These are phyloP conservation scores for Leishmania lainsoni DNA, from an alignment of 208 protist species.

Conservation along the genomic window DNA sequence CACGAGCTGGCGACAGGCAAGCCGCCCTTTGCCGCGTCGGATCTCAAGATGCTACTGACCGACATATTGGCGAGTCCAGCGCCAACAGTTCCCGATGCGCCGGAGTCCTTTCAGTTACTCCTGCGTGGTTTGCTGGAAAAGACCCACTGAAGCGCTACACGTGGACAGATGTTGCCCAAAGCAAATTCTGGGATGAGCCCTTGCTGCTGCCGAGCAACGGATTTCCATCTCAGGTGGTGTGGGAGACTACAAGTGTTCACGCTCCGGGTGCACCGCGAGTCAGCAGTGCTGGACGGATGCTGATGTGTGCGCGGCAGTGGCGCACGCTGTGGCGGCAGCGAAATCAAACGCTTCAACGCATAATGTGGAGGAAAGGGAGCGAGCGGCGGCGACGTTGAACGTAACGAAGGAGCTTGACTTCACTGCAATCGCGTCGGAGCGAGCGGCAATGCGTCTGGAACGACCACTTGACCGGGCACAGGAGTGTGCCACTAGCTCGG, in stretches of 20 bases:
- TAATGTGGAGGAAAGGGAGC: slow-evolving; percentile 43
- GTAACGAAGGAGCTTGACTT: slow-evolving; percentile 77
- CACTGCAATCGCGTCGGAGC: slow-evolving; percentile 31
- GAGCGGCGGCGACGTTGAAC: slow-evolving; percentile 30
- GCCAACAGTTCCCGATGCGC: slow-evolving; percentile 37
- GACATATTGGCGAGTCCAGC: slow-evolving; percentile 75
- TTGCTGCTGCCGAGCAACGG: slow-evolving; percentile 27
- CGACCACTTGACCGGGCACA: neutral
- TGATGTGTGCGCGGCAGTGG: slow-evolving; percentile 36
- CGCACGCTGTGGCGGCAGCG: slow-evolving; percentile 35
- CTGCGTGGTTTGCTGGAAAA: slow-evolving; percentile 78
- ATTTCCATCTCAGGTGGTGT: slow-evolving; percentile 65
- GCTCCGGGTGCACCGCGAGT: slow-evolving; percentile 2
- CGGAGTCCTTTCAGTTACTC: slow-evolving; percentile 70
- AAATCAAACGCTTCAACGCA: slow-evolving; percentile 36
- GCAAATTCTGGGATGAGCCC: slow-evolving; percentile 82
- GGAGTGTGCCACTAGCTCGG: slow-evolving; percentile 9
- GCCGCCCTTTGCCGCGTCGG: slow-evolving; percentile 94
- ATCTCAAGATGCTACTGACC: slow-evolving; percentile 91
- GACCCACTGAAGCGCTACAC: slow-evolving; percentile 74
- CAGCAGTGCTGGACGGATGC: slow-evolving; percentile 29
- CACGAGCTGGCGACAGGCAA: slow-evolving; percentile 89
- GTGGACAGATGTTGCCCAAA: slow-evolving; percentile 78
- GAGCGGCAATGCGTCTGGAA: slow-evolving; percentile 14
- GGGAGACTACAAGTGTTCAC: slow-evolving; percentile 51